Conservation (phyloP, 2,329 filamentous ascomycete species). For the Fusarium sp. region DNA sequence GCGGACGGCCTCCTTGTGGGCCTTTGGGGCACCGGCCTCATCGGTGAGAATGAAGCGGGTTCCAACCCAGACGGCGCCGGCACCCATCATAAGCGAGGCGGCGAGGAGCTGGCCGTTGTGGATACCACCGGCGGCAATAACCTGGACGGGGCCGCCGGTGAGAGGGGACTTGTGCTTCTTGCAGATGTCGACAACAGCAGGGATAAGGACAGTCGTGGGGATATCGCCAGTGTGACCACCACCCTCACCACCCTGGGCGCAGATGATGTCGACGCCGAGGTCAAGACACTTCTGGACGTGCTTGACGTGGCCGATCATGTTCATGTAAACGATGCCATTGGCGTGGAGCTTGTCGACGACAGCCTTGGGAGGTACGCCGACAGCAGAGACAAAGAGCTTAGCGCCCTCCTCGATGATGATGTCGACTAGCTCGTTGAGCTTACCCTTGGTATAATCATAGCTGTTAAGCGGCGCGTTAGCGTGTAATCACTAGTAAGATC, state of each 20-base stretch:
- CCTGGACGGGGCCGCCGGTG: slow-evolving; percentile 88
- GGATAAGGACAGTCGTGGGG: slow-evolving; percentile 91
- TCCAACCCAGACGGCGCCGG: slow-evolving; percentile 93
- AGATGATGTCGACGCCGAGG: slow-evolving; percentile 94
- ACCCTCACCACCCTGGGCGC: slow-evolving; percentile 97
- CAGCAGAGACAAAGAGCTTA: slow-evolving; percentile 94
- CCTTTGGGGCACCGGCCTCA: slow-evolving; percentile 92
- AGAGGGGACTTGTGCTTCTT: slow-evolving; percentile 86
- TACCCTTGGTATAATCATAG: slow-evolving; percentile 99
- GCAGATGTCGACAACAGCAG: slow-evolving; percentile 85
- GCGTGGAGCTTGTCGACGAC: slow-evolving; percentile 93
- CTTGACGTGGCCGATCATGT: slow-evolving; percentile 99
- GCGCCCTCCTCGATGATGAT: slow-evolving; percentile 94
- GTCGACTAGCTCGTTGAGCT: slow-evolving; percentile 88
- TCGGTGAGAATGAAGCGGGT: slow-evolving; percentile 94
- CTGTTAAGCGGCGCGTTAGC: slow-evolving; percentile 60
- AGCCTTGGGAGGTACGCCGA: slow-evolving; percentile 89
- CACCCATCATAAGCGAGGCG: slow-evolving; percentile 91
- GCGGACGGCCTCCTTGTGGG: slow-evolving; percentile 94
- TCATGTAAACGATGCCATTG: slow-evolving; percentile 94
- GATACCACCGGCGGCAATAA: slow-evolving; percentile 93
- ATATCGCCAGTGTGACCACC: slow-evolving; percentile 97
- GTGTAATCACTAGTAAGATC: slow-evolving; percentile 1
- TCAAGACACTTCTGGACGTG: slow-evolving; percentile 97
- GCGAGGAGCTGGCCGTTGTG: slow-evolving; percentile 93